These are phyloP conservation scores for Saccharum spontaneum DNA, from an alignment of 176 grass and related monocot species.

Conservation along the genomic window DNA sequence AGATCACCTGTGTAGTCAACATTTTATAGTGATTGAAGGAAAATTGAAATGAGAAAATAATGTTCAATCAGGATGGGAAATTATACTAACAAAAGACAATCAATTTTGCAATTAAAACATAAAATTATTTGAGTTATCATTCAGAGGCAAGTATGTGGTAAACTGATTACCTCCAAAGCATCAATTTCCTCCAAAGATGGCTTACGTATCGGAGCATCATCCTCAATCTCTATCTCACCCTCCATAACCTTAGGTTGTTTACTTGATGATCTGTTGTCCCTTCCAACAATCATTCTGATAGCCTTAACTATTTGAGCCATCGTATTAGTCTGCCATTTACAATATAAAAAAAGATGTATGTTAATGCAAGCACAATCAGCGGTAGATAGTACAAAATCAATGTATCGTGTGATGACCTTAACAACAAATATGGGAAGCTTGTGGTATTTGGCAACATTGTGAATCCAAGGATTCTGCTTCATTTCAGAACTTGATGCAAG, in stretches of 20 bases:
- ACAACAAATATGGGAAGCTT: conserved; percentile 86
- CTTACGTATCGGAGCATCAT: conserved; percentile 89
- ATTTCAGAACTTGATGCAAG: conserved; percentile 88
- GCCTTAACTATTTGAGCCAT: conserved; percentile 99
- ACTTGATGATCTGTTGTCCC: conserved; percentile 35
- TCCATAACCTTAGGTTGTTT: conserved; percentile 42
- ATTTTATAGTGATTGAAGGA: conserved; percentile 6
- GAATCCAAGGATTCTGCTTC: conserved; percentile 89
- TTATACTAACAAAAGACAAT: background rate
- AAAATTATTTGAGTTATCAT: conserved; percentile 10
- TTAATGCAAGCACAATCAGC: conserved; percentile 42
- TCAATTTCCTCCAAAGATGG: conserved; percentile 95
- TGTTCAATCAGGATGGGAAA: background rate
- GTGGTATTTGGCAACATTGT: conserved; percentile 75
- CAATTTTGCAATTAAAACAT: background rate
- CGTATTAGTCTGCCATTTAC: conserved; percentile 60
- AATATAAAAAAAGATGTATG: conserved; percentile 15
- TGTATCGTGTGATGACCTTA: conserved; percentile 56
- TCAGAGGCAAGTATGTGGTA: background rate
- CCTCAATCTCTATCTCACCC: conserved; percentile 84
- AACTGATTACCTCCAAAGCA: conserved; percentile 78
- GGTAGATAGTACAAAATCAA: conserved; percentile 21
- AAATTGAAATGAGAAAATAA: background rate
- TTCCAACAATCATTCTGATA: conserved; percentile 92
- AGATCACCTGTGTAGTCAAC: background rate